Percentiles rank a stretch among this genome's conserved stretches.
Conservation (phyloP, 441 rosid species). For the Pelargonium hybrid region DNA sequence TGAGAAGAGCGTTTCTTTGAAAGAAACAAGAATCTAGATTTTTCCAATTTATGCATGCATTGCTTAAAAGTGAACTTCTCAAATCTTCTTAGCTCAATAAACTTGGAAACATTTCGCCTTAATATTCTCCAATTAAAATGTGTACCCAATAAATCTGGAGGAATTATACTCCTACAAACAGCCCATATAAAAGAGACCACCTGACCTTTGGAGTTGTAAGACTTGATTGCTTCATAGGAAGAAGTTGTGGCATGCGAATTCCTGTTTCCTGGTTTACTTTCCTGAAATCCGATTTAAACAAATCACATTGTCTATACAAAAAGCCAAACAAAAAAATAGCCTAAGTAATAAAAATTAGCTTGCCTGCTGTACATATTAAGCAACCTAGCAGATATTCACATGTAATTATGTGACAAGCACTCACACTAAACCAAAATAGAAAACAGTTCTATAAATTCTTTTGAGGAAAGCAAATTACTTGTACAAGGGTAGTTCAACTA, state of each 20-base stretch:
- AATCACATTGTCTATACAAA: background rate
- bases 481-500: background rate
- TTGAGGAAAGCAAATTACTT: background rate
- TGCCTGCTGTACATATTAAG: slow-evolving; percentile 1
- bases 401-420: background rate
- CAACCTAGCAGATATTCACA: background rate
- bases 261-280: slow-evolving; percentile 15
- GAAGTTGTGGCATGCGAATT: slow-evolving; percentile 16
- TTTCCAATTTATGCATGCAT: slow-evolving; percentile 52
- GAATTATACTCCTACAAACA: slow-evolving; percentile 59
- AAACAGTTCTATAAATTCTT: background rate
- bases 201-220: slow-evolving; percentile 51
- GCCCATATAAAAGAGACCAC: slow-evolving; percentile 85
- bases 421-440: background rate
- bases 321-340: background rate
- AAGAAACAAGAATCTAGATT: slow-evolving; percentile 41
- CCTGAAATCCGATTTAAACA: slow-evolving; percentile 25
- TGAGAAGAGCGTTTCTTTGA: slow-evolving; percentile 28
- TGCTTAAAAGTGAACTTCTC: slow-evolving; percentile 59
- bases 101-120: slow-evolving; percentile 54
- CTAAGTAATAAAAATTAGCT: background rate
- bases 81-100: slow-evolving; percentile 52
- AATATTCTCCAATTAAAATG: slow-evolving; percentile 56
- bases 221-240: slow-evolving; percentile 27
- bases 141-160: slow-evolving; percentile 61